phyloP scores from a whole-genome alignment of 2,329 filamentous ascomycete species.

The Alternaria sp. region DNA sequence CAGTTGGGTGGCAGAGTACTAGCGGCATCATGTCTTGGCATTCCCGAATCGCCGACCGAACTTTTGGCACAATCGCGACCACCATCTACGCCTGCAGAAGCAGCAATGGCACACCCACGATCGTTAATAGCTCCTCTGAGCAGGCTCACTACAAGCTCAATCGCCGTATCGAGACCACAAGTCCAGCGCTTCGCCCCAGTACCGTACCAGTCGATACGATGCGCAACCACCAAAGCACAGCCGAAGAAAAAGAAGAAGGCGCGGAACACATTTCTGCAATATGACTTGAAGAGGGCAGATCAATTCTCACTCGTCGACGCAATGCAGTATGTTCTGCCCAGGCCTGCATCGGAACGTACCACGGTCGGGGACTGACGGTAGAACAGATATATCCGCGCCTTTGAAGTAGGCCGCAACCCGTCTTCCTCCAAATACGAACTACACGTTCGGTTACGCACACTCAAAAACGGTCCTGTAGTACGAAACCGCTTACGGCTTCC shows the following conservation, averaged over 20 bases:
- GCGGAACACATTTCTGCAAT: constrained; percentile 70
- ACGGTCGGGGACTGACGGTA: background rate
- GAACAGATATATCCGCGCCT: constrained; percentile 83
- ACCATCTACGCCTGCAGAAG: constrained; percentile 12
- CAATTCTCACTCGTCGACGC: constrained; percentile 89
- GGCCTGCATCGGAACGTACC: background rate
- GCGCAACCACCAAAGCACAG: constrained; percentile 50
- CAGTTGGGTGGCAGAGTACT: background rate
- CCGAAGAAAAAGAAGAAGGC: constrained; percentile 66
- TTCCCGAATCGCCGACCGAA: constrained; percentile 34
- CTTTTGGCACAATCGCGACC: constrained; percentile 29
- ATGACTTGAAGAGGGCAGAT: constrained; percentile 69
- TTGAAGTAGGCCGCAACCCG: constrained; percentile 85
- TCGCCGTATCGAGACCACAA: constrained; percentile 27
- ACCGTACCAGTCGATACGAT: constrained; percentile 51
- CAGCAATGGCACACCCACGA: constrained; percentile 47
- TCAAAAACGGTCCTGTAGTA: constrained; percentile 85
- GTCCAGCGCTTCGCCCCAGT: constrained; percentile 36
- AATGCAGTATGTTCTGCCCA: constrained; percentile 71
- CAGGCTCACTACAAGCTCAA: constrained; percentile 35
- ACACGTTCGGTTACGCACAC: constrained; percentile 80
- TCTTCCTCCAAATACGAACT: constrained; percentile 85
- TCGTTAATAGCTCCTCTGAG: constrained; percentile 45
- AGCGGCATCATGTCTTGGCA: constrained; percentile 29
- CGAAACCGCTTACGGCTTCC: constrained; percentile 89